Evolutionary conservation across 495 filamentous ascomycete species (phyloP).

Genomic region (Trypethelium eluteriae): DNA sequence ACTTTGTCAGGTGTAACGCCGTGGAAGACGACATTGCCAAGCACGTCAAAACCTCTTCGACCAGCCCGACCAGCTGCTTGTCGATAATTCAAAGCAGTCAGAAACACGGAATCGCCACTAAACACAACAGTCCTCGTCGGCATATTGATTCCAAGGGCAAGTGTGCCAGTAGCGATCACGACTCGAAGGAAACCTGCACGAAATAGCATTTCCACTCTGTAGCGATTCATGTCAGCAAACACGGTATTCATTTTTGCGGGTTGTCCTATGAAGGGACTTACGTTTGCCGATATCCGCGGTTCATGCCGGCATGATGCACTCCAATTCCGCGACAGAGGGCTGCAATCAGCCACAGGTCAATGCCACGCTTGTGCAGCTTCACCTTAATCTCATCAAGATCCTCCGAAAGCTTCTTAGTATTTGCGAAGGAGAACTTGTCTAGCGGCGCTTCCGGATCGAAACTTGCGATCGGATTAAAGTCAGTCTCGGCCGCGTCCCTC

Average conservation of each 20-base stretch:
- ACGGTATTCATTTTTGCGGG: slow-evolving; percentile 29
- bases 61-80: slow-evolving; percentile 71
- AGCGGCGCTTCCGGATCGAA: slow-evolving; percentile 60
- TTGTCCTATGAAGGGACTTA: neutral
- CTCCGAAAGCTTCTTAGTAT: slow-evolving; percentile 40
- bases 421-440: slow-evolving; percentile 57
- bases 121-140: slow-evolving; percentile 77
- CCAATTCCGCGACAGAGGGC: slow-evolving; percentile 60
- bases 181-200: slow-evolving; percentile 63
- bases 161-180: slow-evolving; percentile 69
- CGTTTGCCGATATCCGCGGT: slow-evolving; percentile 62
- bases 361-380: slow-evolving; percentile 38
- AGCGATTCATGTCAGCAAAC: slow-evolving; percentile 16
- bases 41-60: slow-evolving; percentile 68
- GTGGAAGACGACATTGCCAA: slow-evolving; percentile 76
- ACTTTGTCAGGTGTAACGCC: slow-evolving; percentile 48
- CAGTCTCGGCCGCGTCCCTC: slow-evolving; percentile 47
- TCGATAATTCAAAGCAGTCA: slow-evolving; percentile 67
- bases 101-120: slow-evolving; percentile 58
- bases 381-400: slow-evolving; percentile 47
- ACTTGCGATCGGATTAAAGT: slow-evolving; percentile 46
- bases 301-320: slow-evolving; percentile 72
- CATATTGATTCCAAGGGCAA: slow-evolving; percentile 77
- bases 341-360: slow-evolving; percentile 44
- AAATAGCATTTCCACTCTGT: slow-evolving; percentile 59